These are phyloP conservation scores for Cryptococcus sp. DNA, from an alignment of 1,284 basidiomycete species.

Conservation along the genomic window DNA sequence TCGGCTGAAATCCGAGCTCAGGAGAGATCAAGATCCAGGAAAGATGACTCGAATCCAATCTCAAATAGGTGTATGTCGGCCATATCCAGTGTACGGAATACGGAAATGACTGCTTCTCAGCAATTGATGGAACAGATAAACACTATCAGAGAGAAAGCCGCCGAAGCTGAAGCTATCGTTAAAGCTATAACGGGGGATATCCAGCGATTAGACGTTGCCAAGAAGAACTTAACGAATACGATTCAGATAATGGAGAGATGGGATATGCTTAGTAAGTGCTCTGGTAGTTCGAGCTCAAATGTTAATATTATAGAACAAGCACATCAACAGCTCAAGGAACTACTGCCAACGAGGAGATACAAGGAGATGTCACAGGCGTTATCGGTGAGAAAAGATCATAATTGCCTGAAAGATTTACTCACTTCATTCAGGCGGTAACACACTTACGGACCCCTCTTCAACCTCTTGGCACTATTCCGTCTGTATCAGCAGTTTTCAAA, in stretches of 20 bases:
- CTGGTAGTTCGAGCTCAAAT: background rate
- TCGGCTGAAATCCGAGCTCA: slow-evolving; percentile 61
- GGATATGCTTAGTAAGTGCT: slow-evolving; percentile 81
- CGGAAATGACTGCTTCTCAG: slow-evolving; percentile 48
- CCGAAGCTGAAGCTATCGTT: slow-evolving; percentile 93
- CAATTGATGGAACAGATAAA: slow-evolving; percentile 90
- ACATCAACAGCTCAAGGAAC: slow-evolving; percentile 70
- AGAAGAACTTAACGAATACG: slow-evolving; percentile 82
- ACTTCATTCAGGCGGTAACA: slow-evolving; percentile 66
- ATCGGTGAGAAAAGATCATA: slow-evolving; percentile 53
- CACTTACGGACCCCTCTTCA: slow-evolving; percentile 75
- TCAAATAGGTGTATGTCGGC: slow-evolving; percentile 73
- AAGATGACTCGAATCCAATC: slow-evolving; percentile 84
- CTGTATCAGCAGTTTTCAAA: slow-evolving; percentile 70
- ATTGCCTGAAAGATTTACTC: background rate
- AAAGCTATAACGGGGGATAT: slow-evolving; percentile 95
- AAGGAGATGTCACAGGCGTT: slow-evolving; percentile 76
- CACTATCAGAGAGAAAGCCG: slow-evolving; percentile 87
- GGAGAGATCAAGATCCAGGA: slow-evolving; percentile 70
- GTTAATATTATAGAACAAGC: slow-evolving; percentile 61
- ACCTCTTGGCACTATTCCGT: slow-evolving; percentile 65
- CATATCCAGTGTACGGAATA: background rate
- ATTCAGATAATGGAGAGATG: slow-evolving; percentile 87
- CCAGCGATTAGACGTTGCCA: slow-evolving; percentile 86
- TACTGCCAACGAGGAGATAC: slow-evolving; percentile 72